Evolutionary conservation across 192 early-diverging fungal genomes (phyloP).

Genomic region (Gryganskiella cystojenkinii): DNA sequence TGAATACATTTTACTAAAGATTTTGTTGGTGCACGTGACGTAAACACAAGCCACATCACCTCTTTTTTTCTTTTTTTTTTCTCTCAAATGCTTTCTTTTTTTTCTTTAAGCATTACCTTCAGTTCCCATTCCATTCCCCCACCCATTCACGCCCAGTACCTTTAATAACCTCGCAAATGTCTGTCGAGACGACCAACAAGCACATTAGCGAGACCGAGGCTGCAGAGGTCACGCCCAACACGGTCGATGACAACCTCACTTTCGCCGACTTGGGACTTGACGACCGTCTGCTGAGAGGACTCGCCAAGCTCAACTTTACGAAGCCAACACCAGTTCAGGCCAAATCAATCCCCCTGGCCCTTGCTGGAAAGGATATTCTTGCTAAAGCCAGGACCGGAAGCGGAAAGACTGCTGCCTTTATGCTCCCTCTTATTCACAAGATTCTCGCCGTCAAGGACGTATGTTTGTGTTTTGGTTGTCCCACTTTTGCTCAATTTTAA

Average conservation of each 20-base stretch:
- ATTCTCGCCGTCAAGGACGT: constrained; percentile 81
- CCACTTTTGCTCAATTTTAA: background rate
- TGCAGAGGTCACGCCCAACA: constrained; percentile 41
- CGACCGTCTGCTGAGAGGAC: constrained; percentile 85
- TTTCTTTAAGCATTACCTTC: background rate
- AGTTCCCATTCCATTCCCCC: background rate
- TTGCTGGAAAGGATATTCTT: constrained; percentile 93
- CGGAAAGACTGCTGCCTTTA: constrained; percentile 97
- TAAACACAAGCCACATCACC: constrained; percentile 23
- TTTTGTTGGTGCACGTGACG: too few species aligned
- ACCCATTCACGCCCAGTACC: background rate
- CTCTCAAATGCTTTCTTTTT: background rate
- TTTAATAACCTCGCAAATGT: background rate
- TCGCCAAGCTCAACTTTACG: constrained; percentile 84
- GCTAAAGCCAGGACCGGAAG: constrained; percentile 94
- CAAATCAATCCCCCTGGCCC: constrained; percentile 88
- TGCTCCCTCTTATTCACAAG: constrained; percentile 91
- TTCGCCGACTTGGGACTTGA: constrained; percentile 70
- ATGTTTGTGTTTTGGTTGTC: constrained; percentile 29
- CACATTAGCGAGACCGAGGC: constrained; percentile 37
- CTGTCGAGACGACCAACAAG: constrained; percentile 2
- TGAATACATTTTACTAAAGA: too few species aligned
- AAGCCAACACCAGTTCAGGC: constrained; percentile 92
- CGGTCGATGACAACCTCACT: constrained; percentile 41
- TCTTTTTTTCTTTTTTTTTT: background rate